These are phyloP conservation scores for Ascochyta clinopodiicola DNA, from an alignment of 2,329 filamentous ascomycete genomes.

Conservation along the genomic window DNA sequence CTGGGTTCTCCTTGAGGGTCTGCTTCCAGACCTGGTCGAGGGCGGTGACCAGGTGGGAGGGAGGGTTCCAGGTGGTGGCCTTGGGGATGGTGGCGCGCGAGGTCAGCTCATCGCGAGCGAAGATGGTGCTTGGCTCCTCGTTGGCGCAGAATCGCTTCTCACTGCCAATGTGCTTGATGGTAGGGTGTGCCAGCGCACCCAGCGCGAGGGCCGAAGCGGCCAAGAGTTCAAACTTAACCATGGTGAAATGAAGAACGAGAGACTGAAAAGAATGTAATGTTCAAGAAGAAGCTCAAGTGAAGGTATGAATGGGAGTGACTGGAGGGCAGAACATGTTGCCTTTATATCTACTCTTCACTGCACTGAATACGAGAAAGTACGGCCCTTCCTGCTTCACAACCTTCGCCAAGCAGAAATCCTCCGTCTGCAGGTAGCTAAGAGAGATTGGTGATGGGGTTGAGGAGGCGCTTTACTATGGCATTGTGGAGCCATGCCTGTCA, in stretches of 20 bases:
- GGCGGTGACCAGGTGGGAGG: constrained; percentile 30
- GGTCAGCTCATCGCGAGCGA: constrained; percentile 19
- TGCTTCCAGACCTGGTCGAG: constrained; percentile 36
- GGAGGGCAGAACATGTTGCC: not conserved
- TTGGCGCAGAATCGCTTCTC: constrained; percentile 26
- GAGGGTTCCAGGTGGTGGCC: constrained; percentile 33
- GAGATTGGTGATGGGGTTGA: not conserved
- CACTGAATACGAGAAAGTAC: not conserved
- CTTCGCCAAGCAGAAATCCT: not conserved
- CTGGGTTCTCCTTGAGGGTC: constrained; percentile 31
- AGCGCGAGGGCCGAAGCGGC: constrained; percentile 21
- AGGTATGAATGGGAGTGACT: not conserved
- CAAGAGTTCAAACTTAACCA: constrained; percentile 28
- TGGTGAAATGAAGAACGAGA: constrained; percentile 13
- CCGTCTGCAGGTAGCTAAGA: not conserved
- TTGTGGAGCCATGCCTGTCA: constrained; percentile 5
- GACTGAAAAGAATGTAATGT: constrained; percentile 10
- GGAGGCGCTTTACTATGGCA: not conserved
- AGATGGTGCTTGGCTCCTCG: constrained; percentile 20
- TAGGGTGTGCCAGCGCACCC: constrained; percentile 33
- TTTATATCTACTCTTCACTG: not conserved
- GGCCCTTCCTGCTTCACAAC: not conserved
- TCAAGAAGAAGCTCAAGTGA: constrained; percentile 1
- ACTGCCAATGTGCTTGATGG: constrained; percentile 33
- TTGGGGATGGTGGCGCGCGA: constrained; percentile 26